Base-by-base conservation (phyloP, 148 eudicot genomes). In the Arbutus unedo region DNA sequence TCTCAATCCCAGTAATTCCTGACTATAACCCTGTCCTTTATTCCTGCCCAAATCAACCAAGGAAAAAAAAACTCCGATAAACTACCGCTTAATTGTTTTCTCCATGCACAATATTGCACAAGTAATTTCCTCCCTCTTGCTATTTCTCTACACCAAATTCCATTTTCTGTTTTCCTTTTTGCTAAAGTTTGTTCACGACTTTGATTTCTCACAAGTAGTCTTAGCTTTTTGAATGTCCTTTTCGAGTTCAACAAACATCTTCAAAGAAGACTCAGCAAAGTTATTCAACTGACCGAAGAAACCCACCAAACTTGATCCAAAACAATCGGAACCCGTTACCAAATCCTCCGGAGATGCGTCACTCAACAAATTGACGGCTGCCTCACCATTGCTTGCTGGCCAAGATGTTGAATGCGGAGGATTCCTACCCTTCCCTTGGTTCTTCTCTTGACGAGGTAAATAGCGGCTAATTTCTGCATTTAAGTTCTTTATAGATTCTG, bases 391-490 rank as follows among this genome's bases (percentile, higher is more conserved):
- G 9, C 60, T 78, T 6, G 76, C 77, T 85, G 85, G 83, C 56
- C 48, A 7, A 49, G 55, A 21, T 50, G 81, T 43, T 18, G 78
- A 76, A 25, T 66, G 44, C 5, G 10, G 71, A 31, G 71, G 71
- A 66, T 66, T 66, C 71, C 44, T 25, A 31, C 15, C 71, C 86
- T 92, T 95, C 59, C 93, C 92, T 19, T 91, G 93, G 80, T 74
- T 80, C 87, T 93, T 95, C 78, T 95, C 98, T 80, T 92, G 96
- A 59, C 85, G 93, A 3, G 98, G 98, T 74, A 94, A 62, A 51
- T 90, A 90, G 2, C 78, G 93, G 21, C 92, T 79, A 47, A 90
- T 84, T 71, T 91, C 98, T 0, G 86, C 64, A 49, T 90, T 91
- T 50, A 96, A 88, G 8, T 81, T 91, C 84, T 93, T 94, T 67